Evolutionary conservation across 129 eudicot species (phyloP), one percentile per base, ranked within the genome.

Genomic region (Tagetes patula): DNA sequence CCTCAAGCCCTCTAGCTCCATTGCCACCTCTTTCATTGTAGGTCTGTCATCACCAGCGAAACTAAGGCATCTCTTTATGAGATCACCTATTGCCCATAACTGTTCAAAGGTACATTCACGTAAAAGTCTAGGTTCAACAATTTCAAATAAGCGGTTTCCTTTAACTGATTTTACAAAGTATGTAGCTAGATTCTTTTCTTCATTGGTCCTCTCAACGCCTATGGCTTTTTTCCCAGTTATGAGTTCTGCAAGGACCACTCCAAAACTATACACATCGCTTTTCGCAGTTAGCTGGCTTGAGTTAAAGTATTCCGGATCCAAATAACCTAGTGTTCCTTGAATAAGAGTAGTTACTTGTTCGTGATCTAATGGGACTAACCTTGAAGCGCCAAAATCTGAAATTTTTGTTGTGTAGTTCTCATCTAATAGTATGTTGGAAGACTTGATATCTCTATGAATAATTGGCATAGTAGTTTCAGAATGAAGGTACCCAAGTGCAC

Each of bases 341-440:
- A 20, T 20, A 20, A 20, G 27, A 20, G 27, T 20, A 20, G 27
- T 20, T 8, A 87, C 84, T 46, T 87, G 85, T 8, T 78, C 75
- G 7, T 79, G 85, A 55, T 87, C 84, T 48, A 80, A 52, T 0
- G 87, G 81, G 11, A 82, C 67, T 8, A 85, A 70, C 67, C 93
- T 80, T 9, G 93, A 87, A 14, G 89, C 93, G 20, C 93, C 89
- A 59, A 87, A 87, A 72, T 87, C 93, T 0, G 92, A 73, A 39
- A 87, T 83, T 65, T 84, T 87, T 9, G 85, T 84, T 3, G 77
- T 78, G 80, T 74, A 83, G 58, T 67, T 42, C 8, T 82, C 85
- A 59, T 87, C 87, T 14, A 87, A 38, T 11, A 87, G 43, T 20
- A 87, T 84, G 69, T 87, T 82, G 4, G 85, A 52, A 20, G 87